Evolutionary conservation across 495 filamentous ascomycete species (phyloP).

Genomic region (Xylaria castorea): DNA sequence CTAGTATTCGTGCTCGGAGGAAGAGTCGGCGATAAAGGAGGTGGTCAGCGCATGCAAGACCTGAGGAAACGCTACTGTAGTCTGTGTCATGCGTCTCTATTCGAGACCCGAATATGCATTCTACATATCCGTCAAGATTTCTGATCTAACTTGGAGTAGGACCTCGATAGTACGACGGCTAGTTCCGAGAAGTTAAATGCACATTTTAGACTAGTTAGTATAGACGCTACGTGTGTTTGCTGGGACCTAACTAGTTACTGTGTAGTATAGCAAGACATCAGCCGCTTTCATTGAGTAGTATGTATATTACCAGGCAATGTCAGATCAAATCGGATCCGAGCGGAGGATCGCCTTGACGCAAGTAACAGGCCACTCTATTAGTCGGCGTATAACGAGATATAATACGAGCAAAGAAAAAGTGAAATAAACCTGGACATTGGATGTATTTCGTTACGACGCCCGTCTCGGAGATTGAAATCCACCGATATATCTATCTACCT

Average conservation of each 20-base stretch:
- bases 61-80: not conserved
- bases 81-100: not conserved
- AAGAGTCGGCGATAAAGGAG: not conserved
- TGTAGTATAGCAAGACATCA: not conserved
- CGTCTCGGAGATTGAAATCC: not conserved
- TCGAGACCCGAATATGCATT: not conserved
- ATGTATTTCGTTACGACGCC: not conserved
- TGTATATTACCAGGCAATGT: not conserved
- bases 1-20: not conserved
- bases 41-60: not conserved
- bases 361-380: not conserved
- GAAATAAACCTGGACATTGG: too few relatives aligned
- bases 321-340: not conserved
- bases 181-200: not conserved
- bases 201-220: too few relatives aligned
- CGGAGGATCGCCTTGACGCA: not conserved
- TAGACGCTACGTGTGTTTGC: too few relatives aligned
- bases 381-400: not conserved
- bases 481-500: not conserved
- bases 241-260: too few relatives aligned
- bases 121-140: too few relatives aligned
- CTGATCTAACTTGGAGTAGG: too few relatives aligned
- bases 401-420: not conserved
- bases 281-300: not conserved
- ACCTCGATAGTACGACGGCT: constrained; percentile 9